Evolutionary conservation across 441 rosid genomes (phyloP).

Genomic region (Francoa sonchifolia): DNA sequence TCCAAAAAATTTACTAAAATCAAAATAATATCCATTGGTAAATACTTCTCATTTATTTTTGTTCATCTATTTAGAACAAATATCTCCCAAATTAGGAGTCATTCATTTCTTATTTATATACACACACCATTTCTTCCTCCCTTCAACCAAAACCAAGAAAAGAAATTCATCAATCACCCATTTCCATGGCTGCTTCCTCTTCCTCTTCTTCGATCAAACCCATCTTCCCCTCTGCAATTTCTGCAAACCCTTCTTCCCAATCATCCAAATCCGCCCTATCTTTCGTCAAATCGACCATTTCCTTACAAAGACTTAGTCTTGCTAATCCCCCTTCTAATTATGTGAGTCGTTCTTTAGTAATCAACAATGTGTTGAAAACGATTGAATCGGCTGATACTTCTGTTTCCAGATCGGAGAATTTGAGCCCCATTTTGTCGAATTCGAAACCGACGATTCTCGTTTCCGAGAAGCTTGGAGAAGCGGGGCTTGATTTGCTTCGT

Average conservation of each 20-base stretch:
- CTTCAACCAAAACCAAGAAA: too few species aligned
- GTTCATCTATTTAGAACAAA: too few species aligned
- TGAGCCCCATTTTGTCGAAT: background rate
- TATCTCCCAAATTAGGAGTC: too few species aligned
- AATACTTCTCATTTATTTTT: too few species aligned
- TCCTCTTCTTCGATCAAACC: conserved; percentile 15
- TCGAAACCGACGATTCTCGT: conserved; percentile 55
- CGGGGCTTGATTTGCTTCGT: conserved; percentile 52
- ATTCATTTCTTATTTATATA: too few species aligned
- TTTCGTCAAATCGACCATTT: too few species aligned
- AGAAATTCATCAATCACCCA: too few species aligned
- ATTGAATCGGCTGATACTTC: conserved; percentile 8
- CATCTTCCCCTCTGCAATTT: conserved; percentile 10
- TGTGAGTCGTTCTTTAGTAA: background rate
- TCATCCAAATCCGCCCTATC: conserved; percentile 13
- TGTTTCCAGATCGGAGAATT: background rate
- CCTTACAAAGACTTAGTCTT: too few species aligned
- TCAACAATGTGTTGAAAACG: background rate
- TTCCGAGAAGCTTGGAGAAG: conserved; percentile 89
- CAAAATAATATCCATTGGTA: too few species aligned
- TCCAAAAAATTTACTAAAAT: too few species aligned
- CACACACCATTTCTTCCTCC: too few species aligned
- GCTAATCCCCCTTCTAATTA: too few species aligned
- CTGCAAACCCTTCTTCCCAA: background rate
- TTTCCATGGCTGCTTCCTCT: conserved; percentile 14